Conservation (phyloP, 768 basidiomycete genomes). For the Termitomyces sp. region DNA sequence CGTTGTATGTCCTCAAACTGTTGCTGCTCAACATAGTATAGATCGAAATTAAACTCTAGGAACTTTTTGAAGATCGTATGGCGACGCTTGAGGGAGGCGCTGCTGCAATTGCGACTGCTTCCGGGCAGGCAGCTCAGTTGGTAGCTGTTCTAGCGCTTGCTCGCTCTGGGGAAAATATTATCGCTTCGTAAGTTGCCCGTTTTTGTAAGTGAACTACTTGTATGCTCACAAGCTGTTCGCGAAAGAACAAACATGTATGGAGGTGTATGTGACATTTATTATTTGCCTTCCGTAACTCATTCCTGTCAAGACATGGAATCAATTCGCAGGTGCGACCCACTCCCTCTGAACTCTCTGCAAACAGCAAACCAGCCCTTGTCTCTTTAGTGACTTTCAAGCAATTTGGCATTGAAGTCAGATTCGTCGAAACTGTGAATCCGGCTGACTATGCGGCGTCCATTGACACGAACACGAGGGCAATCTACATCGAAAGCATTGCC, state of each 20-base stretch:
- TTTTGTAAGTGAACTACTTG: not conserved
- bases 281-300: not conserved
- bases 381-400: conserved; percentile 56
- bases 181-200: conserved; percentile 50
- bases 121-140: conserved; percentile 77
- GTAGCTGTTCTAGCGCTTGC: conserved; percentile 62
- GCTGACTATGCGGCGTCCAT: conserved; percentile 27
- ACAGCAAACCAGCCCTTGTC: not conserved
- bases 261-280: conserved; percentile 26
- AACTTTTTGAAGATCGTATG: conserved; percentile 77
- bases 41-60: conserved; percentile 15
- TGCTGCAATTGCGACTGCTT: conserved; percentile 69
- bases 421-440: not conserved
- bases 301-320: conserved; percentile 53
- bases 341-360: not conserved
- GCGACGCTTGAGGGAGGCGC: conserved; percentile 75
- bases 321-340: conserved; percentile 45
- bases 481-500: conserved; percentile 55
- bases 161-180: conserved; percentile 70
- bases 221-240: not conserved
- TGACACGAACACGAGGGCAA: conserved; percentile 52
- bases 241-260: conserved; percentile 62
- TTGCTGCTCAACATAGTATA: too few relatives aligned
- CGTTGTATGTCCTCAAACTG: not conserved
- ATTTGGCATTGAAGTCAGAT: conserved; percentile 59